A percentile compares a stretch with the other conserved stretches of the same genome.
phyloP scores from a whole-genome alignment of 345 rosid genomes.

The Aethionema arabicum region DNA sequence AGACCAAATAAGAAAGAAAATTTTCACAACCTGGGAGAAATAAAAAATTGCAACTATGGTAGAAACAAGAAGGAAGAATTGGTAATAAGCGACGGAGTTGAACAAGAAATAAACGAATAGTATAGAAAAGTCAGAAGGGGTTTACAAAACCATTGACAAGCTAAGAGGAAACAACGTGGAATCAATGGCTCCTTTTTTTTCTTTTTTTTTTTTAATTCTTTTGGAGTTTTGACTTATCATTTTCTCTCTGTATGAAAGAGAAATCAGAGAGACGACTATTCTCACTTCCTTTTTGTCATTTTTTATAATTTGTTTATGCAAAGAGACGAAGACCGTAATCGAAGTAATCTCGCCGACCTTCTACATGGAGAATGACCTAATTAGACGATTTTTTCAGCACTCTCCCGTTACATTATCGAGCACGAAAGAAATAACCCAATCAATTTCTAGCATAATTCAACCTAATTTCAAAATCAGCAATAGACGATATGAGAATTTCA shows the following conservation, averaged over 20 bases:
- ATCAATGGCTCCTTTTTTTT: slow-evolving; percentile 28
- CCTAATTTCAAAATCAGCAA: not conserved
- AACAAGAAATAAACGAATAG: not conserved
- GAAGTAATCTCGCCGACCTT: slow-evolving; percentile 20
- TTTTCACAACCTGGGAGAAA: slow-evolving; percentile 6
- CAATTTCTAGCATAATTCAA: not conserved
- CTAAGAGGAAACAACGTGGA: slow-evolving; percentile 36
- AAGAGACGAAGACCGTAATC: slow-evolving; percentile 21
- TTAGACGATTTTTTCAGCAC: slow-evolving; percentile 3
- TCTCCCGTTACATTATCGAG: slow-evolving; percentile 4
- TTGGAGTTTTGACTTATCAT: slow-evolving; percentile 25
- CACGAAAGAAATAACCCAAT: not conserved
- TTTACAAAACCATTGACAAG: slow-evolving; percentile 20
- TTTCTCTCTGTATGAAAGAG: slow-evolving; percentile 15
- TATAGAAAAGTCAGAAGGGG: slow-evolving; percentile 15
- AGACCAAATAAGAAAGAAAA: slow-evolving; percentile 6
- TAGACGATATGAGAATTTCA: not conserved
- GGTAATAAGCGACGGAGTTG: slow-evolving; percentile 10
- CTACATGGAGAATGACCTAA: slow-evolving; percentile 14
- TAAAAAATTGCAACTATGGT: slow-evolving; percentile 35
- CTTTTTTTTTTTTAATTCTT: not conserved
- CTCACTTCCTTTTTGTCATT: slow-evolving; percentile 18
- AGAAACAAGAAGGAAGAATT: slow-evolving; percentile 26
- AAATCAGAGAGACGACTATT: slow-evolving; percentile 37
- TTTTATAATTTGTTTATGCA: slow-evolving; percentile 13